Percentiles rank a stretch among this genome's conserved stretches.
Evolutionary conservation across 2,329 filamentous ascomycete genomes (phyloP).

Genomic region (Nothophoma quercina): DNA sequence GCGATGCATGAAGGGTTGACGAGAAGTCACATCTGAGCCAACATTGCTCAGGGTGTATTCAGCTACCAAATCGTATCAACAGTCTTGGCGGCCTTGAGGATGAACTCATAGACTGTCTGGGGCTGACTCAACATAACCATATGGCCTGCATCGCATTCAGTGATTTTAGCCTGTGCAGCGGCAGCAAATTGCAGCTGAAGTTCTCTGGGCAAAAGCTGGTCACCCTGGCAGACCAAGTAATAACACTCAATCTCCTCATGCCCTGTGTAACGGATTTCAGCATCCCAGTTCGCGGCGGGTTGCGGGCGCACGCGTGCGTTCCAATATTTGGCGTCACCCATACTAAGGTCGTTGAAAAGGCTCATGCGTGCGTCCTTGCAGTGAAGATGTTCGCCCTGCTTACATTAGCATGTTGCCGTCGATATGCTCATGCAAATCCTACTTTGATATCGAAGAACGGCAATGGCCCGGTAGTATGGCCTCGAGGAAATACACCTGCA

Average conservation of each 20-base stretch:
- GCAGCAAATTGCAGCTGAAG: neutral
- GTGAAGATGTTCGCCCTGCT: neutral
- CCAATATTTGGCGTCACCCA: neutral
- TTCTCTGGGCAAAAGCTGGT: neutral
- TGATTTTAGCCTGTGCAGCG: neutral
- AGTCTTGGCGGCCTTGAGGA: neutral
- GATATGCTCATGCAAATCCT: too few species aligned
- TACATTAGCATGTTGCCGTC: too few species aligned
- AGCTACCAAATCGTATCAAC: neutral
- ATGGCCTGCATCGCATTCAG: neutral
- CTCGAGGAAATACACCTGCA: neutral
- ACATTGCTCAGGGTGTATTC: neutral
- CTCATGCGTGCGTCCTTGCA: neutral
- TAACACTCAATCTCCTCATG: neutral
- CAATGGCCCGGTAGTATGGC: neutral
- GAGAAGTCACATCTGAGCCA: too few species aligned
- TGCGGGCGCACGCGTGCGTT: neutral
- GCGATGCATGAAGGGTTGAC: too few species aligned
- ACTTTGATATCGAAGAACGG: neutral
- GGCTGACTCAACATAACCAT: neutral
- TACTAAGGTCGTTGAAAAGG: neutral
- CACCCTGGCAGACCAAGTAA: neutral
- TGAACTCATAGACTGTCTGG: neutral
- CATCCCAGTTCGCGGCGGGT: neutral
- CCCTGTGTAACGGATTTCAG: neutral